These are phyloP conservation scores for Dactylella cylindrospora DNA, from an alignment of 2,329 filamentous ascomycete species.

Conservation along the genomic window DNA sequence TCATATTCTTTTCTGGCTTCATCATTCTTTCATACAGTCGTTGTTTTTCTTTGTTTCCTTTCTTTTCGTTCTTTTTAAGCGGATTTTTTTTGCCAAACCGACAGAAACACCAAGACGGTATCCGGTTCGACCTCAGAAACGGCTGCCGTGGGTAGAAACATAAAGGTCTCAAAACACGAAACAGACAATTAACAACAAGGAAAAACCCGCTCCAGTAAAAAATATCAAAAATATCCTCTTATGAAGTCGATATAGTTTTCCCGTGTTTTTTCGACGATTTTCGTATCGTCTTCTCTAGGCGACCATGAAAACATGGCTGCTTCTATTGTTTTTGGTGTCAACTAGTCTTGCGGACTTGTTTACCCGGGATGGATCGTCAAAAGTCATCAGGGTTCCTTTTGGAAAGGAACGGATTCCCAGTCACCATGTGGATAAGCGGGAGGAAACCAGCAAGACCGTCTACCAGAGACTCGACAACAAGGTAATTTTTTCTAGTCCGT, in stretches of 20 bases:
- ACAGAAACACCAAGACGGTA: too few species aligned
- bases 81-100: too few species aligned
- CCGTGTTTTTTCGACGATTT: conserved; percentile 31
- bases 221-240: conserved; percentile 42
- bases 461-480: conserved; percentile 47
- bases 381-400: conserved; percentile 41
- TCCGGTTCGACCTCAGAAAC: too few species aligned
- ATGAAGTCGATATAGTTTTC: conserved; percentile 41
- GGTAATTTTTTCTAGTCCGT: conserved; percentile 28
- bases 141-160: too few species aligned
- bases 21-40: conserved; percentile 21
- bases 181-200: background rate
- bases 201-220: background rate
- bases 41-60: conserved; percentile 13
- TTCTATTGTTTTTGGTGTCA: conserved; percentile 18
- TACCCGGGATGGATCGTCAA: conserved; percentile 23
- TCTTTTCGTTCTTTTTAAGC: conserved; percentile 24
- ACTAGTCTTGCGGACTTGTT: conserved; percentile 27
- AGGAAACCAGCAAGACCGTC: conserved; percentile 36
- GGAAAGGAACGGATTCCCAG: conserved; percentile 19
- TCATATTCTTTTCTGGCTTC: conserved; percentile 3
- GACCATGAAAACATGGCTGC: conserved; percentile 36
- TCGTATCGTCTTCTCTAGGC: conserved; percentile 16
- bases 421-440: conserved; percentile 13
- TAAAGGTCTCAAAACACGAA: too few species aligned